Conservation (phyloP, 352 stramenopile species). For the Pythium brassicae region DNA sequence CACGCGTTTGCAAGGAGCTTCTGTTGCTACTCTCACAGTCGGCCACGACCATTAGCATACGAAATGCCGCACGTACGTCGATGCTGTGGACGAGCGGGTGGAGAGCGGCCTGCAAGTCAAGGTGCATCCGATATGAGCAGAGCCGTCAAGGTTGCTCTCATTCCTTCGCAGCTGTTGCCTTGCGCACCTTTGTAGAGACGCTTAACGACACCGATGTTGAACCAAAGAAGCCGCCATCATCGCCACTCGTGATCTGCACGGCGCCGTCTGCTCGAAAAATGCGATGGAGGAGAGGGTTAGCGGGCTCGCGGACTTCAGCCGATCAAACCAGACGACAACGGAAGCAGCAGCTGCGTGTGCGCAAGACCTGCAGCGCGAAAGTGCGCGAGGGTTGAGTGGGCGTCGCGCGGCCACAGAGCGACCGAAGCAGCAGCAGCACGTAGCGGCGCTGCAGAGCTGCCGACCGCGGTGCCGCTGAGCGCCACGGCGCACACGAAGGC, state of each 20-base stretch:
- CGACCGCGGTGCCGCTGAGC: too few species aligned
- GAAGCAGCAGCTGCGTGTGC: too few species aligned
- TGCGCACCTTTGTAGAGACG: background rate
- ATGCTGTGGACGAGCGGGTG: conserved; percentile 32
- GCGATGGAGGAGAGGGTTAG: background rate
- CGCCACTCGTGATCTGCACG: background rate
- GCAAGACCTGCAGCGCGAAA: background rate
- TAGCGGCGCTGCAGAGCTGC: too few species aligned
- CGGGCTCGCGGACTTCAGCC: too few species aligned
- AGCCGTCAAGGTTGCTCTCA: background rate
- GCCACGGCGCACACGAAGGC: too few species aligned
- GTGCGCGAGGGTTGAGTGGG: background rate
- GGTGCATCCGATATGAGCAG: background rate
- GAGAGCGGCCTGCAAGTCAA: conserved; percentile 4
- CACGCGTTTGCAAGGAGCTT: background rate
- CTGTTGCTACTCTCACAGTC: background rate
- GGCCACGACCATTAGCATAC: background rate
- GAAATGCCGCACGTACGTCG: conserved; percentile 6
- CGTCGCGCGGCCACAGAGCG: background rate
- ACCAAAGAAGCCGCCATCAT: background rate
- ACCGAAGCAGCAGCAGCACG: background rate
- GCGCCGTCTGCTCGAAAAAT: background rate
- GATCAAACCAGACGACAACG: background rate
- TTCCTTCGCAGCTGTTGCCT: background rate
- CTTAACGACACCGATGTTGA: background rate